Evolutionary conservation across 208 protist genomes (phyloP), one percentile per base, ranked within the genome.

Genomic region (Angomonas ambiguus): DNA sequence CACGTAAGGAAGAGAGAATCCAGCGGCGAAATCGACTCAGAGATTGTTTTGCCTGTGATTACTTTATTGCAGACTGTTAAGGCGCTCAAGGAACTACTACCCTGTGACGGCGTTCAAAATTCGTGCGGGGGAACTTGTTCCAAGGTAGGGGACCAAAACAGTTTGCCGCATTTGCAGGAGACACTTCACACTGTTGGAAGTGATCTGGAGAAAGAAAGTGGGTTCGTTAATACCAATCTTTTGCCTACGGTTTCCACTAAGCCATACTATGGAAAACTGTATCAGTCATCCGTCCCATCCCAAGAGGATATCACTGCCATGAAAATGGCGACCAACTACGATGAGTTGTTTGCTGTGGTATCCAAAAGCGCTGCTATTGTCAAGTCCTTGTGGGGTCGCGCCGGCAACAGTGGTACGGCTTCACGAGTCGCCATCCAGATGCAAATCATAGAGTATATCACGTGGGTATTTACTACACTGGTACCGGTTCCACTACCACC

Each of bases 401-500:
- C 85, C 24, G 57, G 68, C 11, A 71, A 92, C 62, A 81, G 79
- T 60, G 73, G 80, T 30, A 92, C 85, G 5, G 69, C 82, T 42
- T 88, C 82, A 30, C 78, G 85, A 11, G 79, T 92, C 8, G 85
- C 83, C 2, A 67, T 89, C n/a, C 83, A 90, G 64, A 72, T 90
- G 77, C 77, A 92, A 56, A 82, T 87, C 33, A 85, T 89, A 58
- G 80, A 85, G 61, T 61, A 84, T 64, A 90, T 93, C 70, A 79
- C 80, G 34, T 87, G 74, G 77, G 35, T 83, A 8, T 87, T 92
- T 70, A 64, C 74, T 22, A 64, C 67, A 3, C 60, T 88, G 22
- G 69, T 94, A 8, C 85, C 88, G 0, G 65, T 92, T 8, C 88
- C 88, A 24, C 41, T 65, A 42, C 76, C 64, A 8, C 57, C 28